Evolutionary conservation across 441 rosid genomes (phyloP), one percentile per base, ranked within the genome.

Genomic region (Corymbia citriodora): DNA sequence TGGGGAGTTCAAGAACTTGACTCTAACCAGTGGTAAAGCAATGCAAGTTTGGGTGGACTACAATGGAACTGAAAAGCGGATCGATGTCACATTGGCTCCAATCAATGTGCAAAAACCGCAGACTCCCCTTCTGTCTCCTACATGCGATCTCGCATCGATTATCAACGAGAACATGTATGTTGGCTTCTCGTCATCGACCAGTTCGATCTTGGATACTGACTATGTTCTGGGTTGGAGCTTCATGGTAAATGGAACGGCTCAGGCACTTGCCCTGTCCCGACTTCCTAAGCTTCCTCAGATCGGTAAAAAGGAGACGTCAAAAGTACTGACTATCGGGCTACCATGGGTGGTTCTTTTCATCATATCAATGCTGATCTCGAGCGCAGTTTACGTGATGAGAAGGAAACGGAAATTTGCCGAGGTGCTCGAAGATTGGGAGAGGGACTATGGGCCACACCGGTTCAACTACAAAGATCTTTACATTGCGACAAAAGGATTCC

Each of bases 211-310:
- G 21, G 19, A 27, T 61, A 31, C 81, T 36, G 25, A 85, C 81
- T 86, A 89, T 74, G 59, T 89, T 25, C 90, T 89, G 25, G 90
- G 90, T 6, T 89, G 90, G 90, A 89, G 90, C 52, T 89, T 89
- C 82, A 31, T 14, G 88, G 16, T 85, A 52, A 89, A 89, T 63
- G 90, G 54, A 61, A 45, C 33, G 45, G 83, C 88, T 48, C 15
- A 31, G 79, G 88, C 8, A 16, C 88, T 89, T n/a, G 88, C 17
- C 19, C 57, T 48, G 11, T 85, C 83, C 23, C 63, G 3, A 87
- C 88, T 85, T 61, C 90, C 88, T 40, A 74, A 74, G 83, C 83
- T 74, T 74, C 29, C 83, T 74, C 50, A 19, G 83, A 0, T 40
- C 4, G 50, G 50, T 1, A 74, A 74, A 40, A 21, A 40, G 50